phyloP scores from a whole-genome alignment of 192 early-diverging fungal species.

The Linnemannia hyalina region DNA sequence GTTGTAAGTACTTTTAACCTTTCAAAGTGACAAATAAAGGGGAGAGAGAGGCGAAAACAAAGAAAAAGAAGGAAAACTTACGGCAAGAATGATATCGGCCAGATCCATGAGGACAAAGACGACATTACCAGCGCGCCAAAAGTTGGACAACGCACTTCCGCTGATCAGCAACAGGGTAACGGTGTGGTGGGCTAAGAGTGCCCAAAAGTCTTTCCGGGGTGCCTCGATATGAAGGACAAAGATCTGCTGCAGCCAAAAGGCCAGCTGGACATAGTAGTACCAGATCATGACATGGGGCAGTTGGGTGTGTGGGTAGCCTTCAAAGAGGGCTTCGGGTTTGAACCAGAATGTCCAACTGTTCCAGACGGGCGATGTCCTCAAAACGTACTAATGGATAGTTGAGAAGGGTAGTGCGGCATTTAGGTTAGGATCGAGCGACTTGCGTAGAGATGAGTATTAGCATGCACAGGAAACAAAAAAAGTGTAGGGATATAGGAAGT shows the following conservation, averaged over 20 bases:
- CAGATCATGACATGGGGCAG: constrained; percentile 63
- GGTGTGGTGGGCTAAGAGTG: constrained; percentile 70
- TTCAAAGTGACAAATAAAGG: constrained; percentile 1
- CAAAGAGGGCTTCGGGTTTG: constrained; percentile 64
- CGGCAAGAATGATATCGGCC: constrained; percentile 71
- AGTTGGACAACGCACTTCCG: constrained; percentile 70
- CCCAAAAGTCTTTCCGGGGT: constrained; percentile 70
- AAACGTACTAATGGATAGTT: constrained; percentile 63
- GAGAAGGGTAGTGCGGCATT: not conserved
- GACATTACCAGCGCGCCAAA: constrained; percentile 71
- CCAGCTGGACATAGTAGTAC: constrained; percentile 71
- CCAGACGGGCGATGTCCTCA: constrained; percentile 74
- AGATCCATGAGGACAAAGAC: constrained; percentile 77
- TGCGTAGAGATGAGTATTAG: not conserved
- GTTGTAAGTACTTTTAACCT: not conserved
- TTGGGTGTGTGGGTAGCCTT: constrained; percentile 66
- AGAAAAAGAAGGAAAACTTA: constrained; percentile 42
- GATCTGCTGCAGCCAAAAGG: constrained; percentile 72
- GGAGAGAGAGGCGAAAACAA: not conserved
- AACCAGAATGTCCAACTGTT: constrained; percentile 63
- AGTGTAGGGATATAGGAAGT: not conserved
- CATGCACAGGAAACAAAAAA: too few species aligned
- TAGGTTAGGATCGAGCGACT: not conserved
- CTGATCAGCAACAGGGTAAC: constrained; percentile 70
- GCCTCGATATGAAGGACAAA: constrained; percentile 71